These are phyloP conservation scores for Elsinoe fawcettii DNA, from an alignment of 2,329 filamentous ascomycete species.

Conservation along the genomic window DNA sequence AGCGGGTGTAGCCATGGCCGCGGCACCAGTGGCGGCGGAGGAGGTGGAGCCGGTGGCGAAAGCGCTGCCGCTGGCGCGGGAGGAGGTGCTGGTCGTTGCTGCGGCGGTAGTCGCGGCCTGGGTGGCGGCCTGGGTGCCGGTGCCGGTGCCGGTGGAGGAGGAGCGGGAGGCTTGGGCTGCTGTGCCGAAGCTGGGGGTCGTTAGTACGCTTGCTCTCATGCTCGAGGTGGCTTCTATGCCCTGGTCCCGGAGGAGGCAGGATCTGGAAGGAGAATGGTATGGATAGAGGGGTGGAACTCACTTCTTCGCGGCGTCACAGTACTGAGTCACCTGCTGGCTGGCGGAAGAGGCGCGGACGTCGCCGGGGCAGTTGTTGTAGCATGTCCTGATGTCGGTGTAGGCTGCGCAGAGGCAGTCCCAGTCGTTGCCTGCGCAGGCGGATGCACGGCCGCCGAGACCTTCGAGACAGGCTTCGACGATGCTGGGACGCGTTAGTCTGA, in stretches of 20 bases:
- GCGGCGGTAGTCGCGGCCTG: conserved; percentile 2
- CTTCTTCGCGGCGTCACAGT: conserved; percentile 17
- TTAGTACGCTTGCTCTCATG: neutral
- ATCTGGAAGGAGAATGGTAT: too few relatives aligned
- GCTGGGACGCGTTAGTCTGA: conserved; percentile 26
- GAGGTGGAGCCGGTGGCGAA: conserved; percentile 1
- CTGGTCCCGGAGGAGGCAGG: neutral
- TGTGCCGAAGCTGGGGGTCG: conserved; percentile 1
- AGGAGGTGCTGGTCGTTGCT: neutral
- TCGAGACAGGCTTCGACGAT: conserved; percentile 45
- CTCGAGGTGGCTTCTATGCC: too few relatives aligned
- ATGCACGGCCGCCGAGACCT: conserved; percentile 35
- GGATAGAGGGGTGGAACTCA: conserved; percentile 3
- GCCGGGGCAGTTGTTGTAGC: conserved; percentile 58
- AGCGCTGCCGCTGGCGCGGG: conserved; percentile 15
- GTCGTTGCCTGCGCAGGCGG: conserved; percentile 41
- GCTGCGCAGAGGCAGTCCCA: conserved; percentile 52
- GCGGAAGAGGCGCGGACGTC: conserved; percentile 15
- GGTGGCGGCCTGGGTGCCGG: conserved; percentile 7
- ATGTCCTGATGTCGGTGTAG: conserved; percentile 38
- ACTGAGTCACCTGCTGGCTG: conserved; percentile 14
- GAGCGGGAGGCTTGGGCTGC: conserved; percentile 2
- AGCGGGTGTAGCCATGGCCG: conserved; percentile 14
- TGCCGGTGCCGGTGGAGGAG: neutral
- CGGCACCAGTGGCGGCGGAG: conserved; percentile 13